phyloP scores from a whole-genome alignment of 2,329 filamentous ascomycete species.

The Calonectria pseudoturangicola region DNA sequence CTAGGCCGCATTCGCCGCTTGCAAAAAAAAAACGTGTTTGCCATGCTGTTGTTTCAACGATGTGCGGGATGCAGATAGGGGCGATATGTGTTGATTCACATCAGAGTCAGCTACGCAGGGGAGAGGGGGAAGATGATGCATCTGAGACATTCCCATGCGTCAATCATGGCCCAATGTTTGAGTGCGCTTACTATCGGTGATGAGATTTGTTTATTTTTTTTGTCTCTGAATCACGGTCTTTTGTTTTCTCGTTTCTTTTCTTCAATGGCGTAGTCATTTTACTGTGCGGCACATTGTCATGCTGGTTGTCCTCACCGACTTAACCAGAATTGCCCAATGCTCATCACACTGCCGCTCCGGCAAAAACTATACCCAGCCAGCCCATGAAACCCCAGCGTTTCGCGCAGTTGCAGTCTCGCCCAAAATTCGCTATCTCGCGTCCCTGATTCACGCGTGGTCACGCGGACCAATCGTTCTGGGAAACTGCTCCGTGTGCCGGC shows the following conservation, averaged over 20 bases:
- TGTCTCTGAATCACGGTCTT: not conserved
- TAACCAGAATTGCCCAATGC: not conserved
- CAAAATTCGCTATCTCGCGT: conserved; percentile 16
- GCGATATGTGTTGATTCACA: conserved; percentile 1
- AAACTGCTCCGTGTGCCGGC: conserved; percentile 6
- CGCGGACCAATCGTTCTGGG: conserved; percentile 6
- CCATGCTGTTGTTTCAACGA: conserved; percentile 10
- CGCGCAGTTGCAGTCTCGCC: not conserved
- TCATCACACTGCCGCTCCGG: not conserved
- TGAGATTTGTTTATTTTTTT: not conserved
- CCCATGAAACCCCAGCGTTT: not conserved
- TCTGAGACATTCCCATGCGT: conserved; percentile 12
- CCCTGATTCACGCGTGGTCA: not conserved
- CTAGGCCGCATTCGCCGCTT: not conserved
- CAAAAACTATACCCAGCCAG: not conserved
- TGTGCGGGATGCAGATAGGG: not conserved
- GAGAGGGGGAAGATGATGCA: not conserved
- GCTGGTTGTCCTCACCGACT: conserved; percentile 15
- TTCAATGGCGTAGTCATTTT: not conserved
- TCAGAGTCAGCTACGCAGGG: not conserved
- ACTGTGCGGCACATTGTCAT: not conserved
- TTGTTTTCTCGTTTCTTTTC: not conserved
- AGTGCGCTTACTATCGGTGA: not conserved
- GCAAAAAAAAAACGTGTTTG: too few relatives aligned
- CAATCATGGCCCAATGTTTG: not conserved